Evolutionary conservation across 306 rosid genomes (phyloP).

Genomic region (Heteromeles arbutifolia): DNA sequence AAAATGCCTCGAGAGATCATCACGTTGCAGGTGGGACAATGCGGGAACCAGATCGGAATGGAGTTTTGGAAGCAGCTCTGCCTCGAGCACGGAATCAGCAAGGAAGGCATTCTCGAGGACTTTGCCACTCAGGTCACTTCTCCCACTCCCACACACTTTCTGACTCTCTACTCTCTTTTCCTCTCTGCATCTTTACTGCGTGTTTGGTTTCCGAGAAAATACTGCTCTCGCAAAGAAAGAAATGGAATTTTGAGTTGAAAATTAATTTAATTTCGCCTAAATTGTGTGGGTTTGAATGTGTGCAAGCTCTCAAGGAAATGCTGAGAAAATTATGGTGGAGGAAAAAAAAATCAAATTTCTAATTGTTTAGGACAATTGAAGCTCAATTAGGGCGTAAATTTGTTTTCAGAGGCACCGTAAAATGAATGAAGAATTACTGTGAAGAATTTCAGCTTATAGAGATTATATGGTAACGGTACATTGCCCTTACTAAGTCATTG

Average conservation of each 20-base stretch:
- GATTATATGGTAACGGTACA: neutral
- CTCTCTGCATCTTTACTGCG: neutral
- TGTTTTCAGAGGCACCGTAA: neutral
- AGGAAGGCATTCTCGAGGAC: constrained; percentile 96
- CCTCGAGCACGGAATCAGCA: constrained; percentile 96
- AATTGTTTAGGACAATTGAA: neutral
- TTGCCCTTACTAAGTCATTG: neutral
- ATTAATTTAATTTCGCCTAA: neutral
- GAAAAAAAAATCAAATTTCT: neutral
- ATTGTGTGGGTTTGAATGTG: neutral
- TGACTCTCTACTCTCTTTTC: neutral
- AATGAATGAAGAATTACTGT: neutral
- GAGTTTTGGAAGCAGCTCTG: constrained; percentile 99
- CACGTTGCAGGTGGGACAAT: constrained; percentile 96
- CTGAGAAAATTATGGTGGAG: neutral
- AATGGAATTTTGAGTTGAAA: neutral
- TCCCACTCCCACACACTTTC: neutral
- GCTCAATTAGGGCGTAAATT: neutral
- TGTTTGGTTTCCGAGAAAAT: constrained; percentile 8
- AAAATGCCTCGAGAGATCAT: constrained; percentile 92
- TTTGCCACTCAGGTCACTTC: constrained; percentile 82
- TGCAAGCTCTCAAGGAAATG: neutral
- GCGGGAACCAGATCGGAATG: constrained; percentile 99
- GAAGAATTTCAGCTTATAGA: neutral
- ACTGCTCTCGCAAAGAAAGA: neutral